Percentiles rank a stretch among this genome's conserved stretches.
Evolutionary conservation across 2,329 filamentous ascomycete genomes (phyloP).

Genomic region (Cytospora mali): DNA sequence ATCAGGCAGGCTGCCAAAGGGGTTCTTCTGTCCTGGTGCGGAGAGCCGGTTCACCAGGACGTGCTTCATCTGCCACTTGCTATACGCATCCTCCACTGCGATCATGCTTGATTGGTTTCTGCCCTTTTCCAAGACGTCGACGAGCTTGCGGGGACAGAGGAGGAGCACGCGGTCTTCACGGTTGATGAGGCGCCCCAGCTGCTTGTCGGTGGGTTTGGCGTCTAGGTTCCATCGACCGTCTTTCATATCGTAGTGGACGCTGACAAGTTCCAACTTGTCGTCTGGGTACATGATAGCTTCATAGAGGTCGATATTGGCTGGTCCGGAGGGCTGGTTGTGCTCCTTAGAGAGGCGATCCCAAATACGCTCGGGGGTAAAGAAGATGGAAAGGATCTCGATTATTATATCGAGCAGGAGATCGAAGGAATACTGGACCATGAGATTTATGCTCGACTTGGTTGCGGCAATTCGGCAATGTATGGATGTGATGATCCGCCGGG

Average conservation of each 20-base stretch:
- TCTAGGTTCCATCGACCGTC: background rate
- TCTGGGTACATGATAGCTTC: conserved; percentile 1
- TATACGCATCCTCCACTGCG: background rate
- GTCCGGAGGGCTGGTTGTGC: background rate
- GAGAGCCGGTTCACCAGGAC: conserved; percentile 2
- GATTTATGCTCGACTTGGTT: background rate
- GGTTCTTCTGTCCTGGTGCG: background rate
- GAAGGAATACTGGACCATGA: background rate
- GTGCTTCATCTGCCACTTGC: conserved; percentile 1
- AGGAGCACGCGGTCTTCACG: conserved; percentile 6
- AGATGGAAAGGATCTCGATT: background rate
- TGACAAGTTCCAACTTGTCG: background rate
- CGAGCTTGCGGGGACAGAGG: background rate
- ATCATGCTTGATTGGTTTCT: background rate
- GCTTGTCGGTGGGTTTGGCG: background rate
- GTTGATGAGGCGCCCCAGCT: background rate
- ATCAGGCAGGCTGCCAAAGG: background rate
- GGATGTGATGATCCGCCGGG: background rate
- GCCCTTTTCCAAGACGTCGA: background rate
- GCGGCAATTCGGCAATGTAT: background rate
- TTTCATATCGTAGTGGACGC: background rate
- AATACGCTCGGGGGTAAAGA: background rate
- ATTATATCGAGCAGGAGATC: background rate
- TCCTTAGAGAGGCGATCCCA: background rate
- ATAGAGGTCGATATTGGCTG: background rate